Percentiles rank a stretch among this genome's conserved stretches.
These are phyloP conservation scores for Pythium vanterpoolii DNA, from an alignment of 352 stramenopile genomes.

Conservation along the genomic window DNA sequence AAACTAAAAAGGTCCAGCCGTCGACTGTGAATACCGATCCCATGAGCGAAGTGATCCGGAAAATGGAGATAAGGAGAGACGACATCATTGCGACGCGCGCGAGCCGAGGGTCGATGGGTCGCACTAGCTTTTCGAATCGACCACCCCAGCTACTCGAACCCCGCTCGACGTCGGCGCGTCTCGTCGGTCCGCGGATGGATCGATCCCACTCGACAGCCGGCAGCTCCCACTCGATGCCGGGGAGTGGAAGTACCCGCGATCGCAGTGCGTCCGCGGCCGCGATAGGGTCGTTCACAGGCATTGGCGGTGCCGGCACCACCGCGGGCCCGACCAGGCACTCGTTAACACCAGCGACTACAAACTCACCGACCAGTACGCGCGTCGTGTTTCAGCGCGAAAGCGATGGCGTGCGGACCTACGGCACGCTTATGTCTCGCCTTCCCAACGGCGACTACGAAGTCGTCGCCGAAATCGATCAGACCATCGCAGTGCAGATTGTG, in stretches of 20 bases:
- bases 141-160: no score
- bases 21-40: conserved; percentile 24
- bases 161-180: background rate
- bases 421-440: conserved; percentile 49
- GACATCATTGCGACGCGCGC: conserved; percentile 12
- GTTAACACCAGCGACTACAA: background rate
- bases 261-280: conserved; percentile 18
- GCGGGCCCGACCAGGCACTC: background rate
- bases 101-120: background rate
- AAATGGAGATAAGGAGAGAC: conserved; percentile 23
- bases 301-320: conserved; percentile 14
- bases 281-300: conserved; percentile 19
- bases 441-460: conserved; percentile 47
- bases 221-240: conserved; percentile 5
- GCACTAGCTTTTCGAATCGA: conserved; percentile 9
- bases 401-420: conserved; percentile 47
- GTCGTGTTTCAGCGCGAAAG: conserved; percentile 44
- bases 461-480: conserved; percentile 58
- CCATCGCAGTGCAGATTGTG: conserved; percentile 54
- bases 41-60: conserved; percentile 22
- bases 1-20: conserved; percentile 69
- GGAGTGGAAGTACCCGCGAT: background rate
- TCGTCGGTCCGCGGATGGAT: conserved; percentile 5
- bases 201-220: conserved; percentile 18
- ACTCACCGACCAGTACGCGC: conserved; percentile 26